phyloP scores from a whole-genome alignment of 176 grass and related monocot genomes.

The Cenchrus americanus region DNA sequence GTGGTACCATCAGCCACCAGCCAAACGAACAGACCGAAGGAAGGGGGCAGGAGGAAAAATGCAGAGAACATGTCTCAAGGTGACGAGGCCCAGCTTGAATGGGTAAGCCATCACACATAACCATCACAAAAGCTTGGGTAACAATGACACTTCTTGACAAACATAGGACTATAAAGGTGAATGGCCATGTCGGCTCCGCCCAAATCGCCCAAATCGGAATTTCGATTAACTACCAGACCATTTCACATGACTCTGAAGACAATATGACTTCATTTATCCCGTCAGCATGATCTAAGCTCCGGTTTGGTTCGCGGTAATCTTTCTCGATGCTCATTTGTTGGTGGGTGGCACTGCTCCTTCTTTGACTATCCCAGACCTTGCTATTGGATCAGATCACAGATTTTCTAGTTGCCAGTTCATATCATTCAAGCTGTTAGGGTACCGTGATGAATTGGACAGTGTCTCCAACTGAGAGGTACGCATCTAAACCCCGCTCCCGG shows the following conservation, averaged over 20 bases:
- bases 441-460: background rate
- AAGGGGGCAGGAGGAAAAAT: constrained; percentile 10
- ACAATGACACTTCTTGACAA: constrained; percentile 4
- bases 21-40: too few species aligned
- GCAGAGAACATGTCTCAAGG: constrained; percentile 36
- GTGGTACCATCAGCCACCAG: too few species aligned
- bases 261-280: constrained; percentile 1
- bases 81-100: constrained; percentile 32
- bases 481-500: background rate
- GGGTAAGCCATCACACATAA: constrained; percentile 28
- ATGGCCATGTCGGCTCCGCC: background rate
- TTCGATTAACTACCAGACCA: background rate
- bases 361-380: constrained; percentile 21
- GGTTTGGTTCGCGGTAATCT: constrained; percentile 3
- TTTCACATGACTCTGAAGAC: background rate
- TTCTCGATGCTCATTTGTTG: constrained; percentile 23
- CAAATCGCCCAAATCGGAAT: background rate
- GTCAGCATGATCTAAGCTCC: constrained; percentile 20
- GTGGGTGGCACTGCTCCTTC: constrained; percentile 14
- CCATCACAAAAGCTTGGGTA: background rate
- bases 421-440: constrained; percentile 26
- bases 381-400: background rate
- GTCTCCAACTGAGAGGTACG: constrained; percentile 12
- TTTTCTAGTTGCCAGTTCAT: constrained; percentile 49
- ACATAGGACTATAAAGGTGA: constrained; percentile 17